Percentiles rank a stretch among this genome's conserved stretches.
Conservation (phyloP, 352 stramenopile species). For the Phytophthora idaei region DNA sequence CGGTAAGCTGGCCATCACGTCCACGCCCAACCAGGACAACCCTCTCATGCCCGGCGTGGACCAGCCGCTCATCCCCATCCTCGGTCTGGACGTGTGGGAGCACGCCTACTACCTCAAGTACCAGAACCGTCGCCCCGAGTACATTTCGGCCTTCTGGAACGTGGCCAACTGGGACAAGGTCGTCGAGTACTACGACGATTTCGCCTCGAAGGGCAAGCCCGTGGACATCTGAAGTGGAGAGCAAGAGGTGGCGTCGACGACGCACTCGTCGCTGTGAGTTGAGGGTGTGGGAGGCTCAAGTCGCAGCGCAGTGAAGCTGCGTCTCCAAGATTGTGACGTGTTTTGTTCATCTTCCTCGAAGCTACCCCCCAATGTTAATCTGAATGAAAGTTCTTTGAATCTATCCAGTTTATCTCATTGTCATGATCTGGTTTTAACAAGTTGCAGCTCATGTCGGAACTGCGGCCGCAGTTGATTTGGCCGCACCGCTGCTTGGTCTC, state of each 20-base stretch:
- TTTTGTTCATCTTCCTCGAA: slow-evolving; percentile 26
- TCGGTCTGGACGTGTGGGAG: slow-evolving; percentile 96
- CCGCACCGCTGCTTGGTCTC: slow-evolving; percentile 18
- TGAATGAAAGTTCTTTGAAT: slow-evolving; percentile 29
- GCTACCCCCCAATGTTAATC: slow-evolving; percentile 26
- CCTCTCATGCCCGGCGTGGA: slow-evolving; percentile 84
- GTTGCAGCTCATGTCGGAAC: slow-evolving; percentile 12
- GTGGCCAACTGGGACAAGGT: slow-evolving; percentile 96
- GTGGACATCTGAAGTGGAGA: slow-evolving; percentile 80
- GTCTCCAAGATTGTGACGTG: slow-evolving; percentile 24
- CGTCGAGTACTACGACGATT: slow-evolving; percentile 92
- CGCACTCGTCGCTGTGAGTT: slow-evolving; percentile 30
- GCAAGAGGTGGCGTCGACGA: slow-evolving; percentile 20
- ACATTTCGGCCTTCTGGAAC: slow-evolving; percentile 98
- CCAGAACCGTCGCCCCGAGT: slow-evolving; percentile 95
- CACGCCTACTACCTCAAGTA: slow-evolving; percentile 98
- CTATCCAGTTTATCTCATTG: background rate
- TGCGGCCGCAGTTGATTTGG: slow-evolving; percentile 16
- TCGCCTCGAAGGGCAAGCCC: slow-evolving; percentile 83
- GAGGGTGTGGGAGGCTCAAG: slow-evolving; percentile 4
- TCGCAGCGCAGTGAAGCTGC: slow-evolving; percentile 2
- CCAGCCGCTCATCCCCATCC: slow-evolving; percentile 90
- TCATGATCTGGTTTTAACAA: too few species aligned
- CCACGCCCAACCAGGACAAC: slow-evolving; percentile 96
- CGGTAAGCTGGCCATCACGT: slow-evolving; percentile 94